Percentiles rank a stretch among this genome's conserved stretches.
Evolutionary conservation across 129 eudicot genomes (phyloP).

Genomic region (Cynara cardunculus): DNA sequence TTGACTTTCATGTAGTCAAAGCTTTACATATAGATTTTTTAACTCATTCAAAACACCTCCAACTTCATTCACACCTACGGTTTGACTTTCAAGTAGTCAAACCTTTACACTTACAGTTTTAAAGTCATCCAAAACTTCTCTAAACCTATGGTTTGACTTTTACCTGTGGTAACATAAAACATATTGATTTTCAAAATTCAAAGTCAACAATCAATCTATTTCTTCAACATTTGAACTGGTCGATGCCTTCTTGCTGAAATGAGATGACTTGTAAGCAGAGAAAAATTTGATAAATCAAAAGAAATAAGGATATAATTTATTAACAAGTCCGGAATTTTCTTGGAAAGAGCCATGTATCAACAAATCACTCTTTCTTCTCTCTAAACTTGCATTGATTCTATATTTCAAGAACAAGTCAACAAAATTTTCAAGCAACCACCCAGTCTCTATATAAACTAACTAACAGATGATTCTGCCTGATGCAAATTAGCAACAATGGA

Average conservation of each 20-base stretch:
- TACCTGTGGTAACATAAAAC: neutral
- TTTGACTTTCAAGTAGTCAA: too few species aligned
- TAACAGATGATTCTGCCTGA: neutral
- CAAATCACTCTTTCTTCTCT: neutral
- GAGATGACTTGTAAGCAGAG: neutral
- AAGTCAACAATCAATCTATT: neutral
- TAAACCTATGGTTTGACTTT: too few species aligned
- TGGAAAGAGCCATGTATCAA: neutral
- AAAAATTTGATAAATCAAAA: neutral
- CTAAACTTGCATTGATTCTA: neutral
- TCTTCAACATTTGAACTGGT: neutral
- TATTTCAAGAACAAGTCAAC: neutral
- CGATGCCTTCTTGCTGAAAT: neutral
- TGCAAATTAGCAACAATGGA: neutral
- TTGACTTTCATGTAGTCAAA: too few species aligned
- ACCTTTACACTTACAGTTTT: too few species aligned
- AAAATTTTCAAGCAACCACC: neutral
- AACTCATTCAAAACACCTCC: too few species aligned
- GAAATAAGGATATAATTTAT: neutral
- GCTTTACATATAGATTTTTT: too few species aligned
- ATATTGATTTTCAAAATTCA: neutral
- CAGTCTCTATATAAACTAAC: slow-evolving; percentile 2
- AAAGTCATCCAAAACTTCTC: too few species aligned
- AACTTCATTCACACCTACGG: too few species aligned
- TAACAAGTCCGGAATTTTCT: neutral